Percentiles rank a stretch among this genome's conserved stretches.
Conservation (phyloP, 257 asterid species). For the Knoxia roxburghii region DNA sequence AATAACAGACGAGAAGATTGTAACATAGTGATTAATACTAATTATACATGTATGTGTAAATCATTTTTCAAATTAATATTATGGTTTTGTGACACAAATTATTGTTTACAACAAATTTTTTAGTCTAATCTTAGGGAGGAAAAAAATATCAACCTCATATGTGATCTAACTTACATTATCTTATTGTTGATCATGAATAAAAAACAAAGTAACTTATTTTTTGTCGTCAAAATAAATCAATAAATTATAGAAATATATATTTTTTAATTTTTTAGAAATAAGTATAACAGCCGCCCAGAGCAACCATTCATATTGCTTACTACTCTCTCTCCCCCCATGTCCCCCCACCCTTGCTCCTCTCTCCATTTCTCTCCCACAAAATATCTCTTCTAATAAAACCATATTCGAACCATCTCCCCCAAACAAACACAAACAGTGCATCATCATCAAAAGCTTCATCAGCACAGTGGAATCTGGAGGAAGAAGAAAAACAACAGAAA, state of each 20-base stretch:
- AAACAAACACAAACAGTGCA: not conserved
- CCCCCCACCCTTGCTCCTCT: not conserved
- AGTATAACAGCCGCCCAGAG: constrained; percentile 61
- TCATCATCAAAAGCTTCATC: not conserved
- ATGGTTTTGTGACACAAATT: too few relatives aligned
- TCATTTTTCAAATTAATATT: too few relatives aligned
- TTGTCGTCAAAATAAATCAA: not conserved
- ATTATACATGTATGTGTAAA: too few relatives aligned
- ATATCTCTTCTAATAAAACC: constrained; percentile 29
- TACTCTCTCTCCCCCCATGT: constrained; percentile 22
- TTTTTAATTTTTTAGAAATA: not conserved
- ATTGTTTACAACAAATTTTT: too few relatives aligned
- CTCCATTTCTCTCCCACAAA: constrained; percentile 13
- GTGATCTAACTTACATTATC: not conserved
- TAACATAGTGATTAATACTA: too few relatives aligned
- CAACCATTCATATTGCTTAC: constrained; percentile 59
- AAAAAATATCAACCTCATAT: constrained; percentile 1
- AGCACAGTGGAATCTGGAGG: constrained; percentile 11
- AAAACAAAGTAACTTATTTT: constrained; percentile 2
- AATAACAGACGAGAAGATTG: too few relatives aligned
- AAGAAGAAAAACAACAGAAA: not conserved
- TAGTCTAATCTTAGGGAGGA: not conserved
- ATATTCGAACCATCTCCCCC: constrained; percentile 19
- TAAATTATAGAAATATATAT: not conserved
- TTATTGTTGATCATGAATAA: not conserved